Evolutionary conservation across 1,284 basidiomycete species (phyloP), one percentile per base, ranked within the genome.

Genomic region (Cutaneotrichosporon sp.): DNA sequence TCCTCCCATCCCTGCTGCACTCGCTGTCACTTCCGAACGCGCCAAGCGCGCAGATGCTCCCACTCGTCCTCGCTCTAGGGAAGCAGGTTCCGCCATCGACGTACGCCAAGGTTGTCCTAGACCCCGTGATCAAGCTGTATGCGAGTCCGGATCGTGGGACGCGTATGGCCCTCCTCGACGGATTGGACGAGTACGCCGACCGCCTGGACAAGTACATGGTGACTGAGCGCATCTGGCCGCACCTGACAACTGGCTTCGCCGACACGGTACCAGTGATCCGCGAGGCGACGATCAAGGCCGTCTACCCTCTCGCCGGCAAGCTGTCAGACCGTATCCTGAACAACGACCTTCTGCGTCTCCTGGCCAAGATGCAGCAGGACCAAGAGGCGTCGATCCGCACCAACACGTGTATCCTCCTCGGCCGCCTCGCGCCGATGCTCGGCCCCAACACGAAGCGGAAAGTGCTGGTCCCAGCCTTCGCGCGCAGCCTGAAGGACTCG

Each of bases 381-480:
- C 83, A 88, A 0, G 96, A 98, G 80, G 86, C 95, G 0, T 95
- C 93, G 1, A 97, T 99, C 73, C 87, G 97, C 50, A 99, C 96
- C 14, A 99, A 99, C 76, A 97, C 96, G 0, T 98, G 94, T 74
- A 97, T 99, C 70, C 86, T 99, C 5, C 88, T 99, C 51, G 96
- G 96, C 10, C 86, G 95, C 11, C 85, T 99, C 4, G 92, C 91
- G 0, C 92, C 92, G 0, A 86, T 87, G 3, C 83, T 99, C 2
- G 89, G 90, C 1, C 86, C 90, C 64, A 89, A 92, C 70, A 98
- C 96, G 7, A 93, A 95, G 76, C 88, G 89, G 69, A 98, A 97
- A 75, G 93, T 99, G 11, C 86, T 99, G 2, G 90, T 98, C 0
- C 93, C 96, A 1, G 97, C 97, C 1, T 99, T 99, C 77, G 86